Evolutionary conservation across 2,329 filamentous ascomycete genomes (phyloP).

Genomic region (Didymella segeticola): DNA sequence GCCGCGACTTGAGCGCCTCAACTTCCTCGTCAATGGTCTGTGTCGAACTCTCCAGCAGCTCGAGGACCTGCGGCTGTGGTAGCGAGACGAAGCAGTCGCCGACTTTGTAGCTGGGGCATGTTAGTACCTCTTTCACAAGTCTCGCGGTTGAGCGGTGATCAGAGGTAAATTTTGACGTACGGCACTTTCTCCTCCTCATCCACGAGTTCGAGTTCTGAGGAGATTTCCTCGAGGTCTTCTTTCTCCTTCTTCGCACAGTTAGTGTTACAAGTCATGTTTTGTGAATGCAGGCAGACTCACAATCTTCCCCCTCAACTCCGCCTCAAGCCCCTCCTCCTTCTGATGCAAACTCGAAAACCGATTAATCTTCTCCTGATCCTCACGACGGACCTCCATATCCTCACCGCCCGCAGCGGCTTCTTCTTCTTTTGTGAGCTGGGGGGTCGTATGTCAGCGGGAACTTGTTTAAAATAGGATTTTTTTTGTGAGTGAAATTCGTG

Average conservation of each 20-base stretch:
- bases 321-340: slow-evolving; percentile 78
- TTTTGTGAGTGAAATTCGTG: too few species aligned
- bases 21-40: slow-evolving; percentile 80
- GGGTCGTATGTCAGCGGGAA: slow-evolving; percentile 25
- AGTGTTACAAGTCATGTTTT: too few species aligned
- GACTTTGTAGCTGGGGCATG: slow-evolving; percentile 79
- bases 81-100: slow-evolving; percentile 94
- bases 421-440: slow-evolving; percentile 89
- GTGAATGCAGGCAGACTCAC: too few species aligned
- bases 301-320: slow-evolving; percentile 79
- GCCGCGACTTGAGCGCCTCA: slow-evolving; percentile 74
- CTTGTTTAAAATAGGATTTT: not conserved
- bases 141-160: too few species aligned
- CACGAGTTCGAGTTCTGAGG: slow-evolving; percentile 87
- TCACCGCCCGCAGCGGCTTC: slow-evolving; percentile 68
- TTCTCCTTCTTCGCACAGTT: slow-evolving; percentile 80
- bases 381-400: slow-evolving; percentile 91
- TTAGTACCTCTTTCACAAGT: not conserved
- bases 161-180: slow-evolving; percentile 61
- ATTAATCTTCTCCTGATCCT: slow-evolving; percentile 99
- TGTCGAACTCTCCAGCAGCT: slow-evolving; percentile 76
- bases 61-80: slow-evolving; percentile 82
- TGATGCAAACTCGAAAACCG: slow-evolving; percentile 94
- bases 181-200: slow-evolving; percentile 94
- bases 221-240: slow-evolving; percentile 94